Evolutionary conservation across 2,329 filamentous ascomycete species (phyloP), one percentile per base, ranked within the genome.

Genomic region (Claviceps purpurea): DNA sequence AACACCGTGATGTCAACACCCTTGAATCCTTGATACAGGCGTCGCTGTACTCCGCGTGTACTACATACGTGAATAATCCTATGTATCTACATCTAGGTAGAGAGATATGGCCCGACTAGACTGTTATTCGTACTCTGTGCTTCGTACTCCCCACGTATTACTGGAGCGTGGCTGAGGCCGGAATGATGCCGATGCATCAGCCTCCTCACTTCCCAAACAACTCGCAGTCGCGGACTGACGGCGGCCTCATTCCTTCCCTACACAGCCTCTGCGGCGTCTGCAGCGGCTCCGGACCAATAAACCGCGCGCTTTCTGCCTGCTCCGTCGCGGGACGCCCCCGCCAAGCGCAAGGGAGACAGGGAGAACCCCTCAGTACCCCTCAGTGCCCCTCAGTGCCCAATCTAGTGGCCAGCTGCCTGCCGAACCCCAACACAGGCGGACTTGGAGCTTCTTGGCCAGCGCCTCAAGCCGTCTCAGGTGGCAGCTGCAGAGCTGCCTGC

Each of bases 131-230:
- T 24, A 24, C 24, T 24, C 24, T 24, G 22, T 24, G 5, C 22
- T 24, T 4, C 4, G 26, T 30, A 26, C 26, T 8, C 26, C 26
- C 26, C 8, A 30, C 26, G 26, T 30, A 30, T n/a, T 34, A 20
- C 4, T 37, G 49, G 49, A 20, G 50, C 45, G 37, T 47, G 50
- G 50, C 50, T 51, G 22, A 42, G 43, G 43, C 24, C 20, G 40
- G 41, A 37, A 22, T 41, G 49, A 40, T 51, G 26, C 30, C 13
- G 39, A n/a, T 16, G 39, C 39, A n/a, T n/a, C 16, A 6, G 39
- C 39, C n/a, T 41, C 38, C 14, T 40, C 38, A 14, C 38, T 40
- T 14, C 38, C 38, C 14, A 16, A 14, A 18, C 39, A 14, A 18
- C 39, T 18, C n/a, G 39, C 39, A 7, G n/a, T n/a, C 39, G 39